phyloP scores from a whole-genome alignment of 2,329 filamentous ascomycete species.

The Trichoderma arundinaceum region DNA sequence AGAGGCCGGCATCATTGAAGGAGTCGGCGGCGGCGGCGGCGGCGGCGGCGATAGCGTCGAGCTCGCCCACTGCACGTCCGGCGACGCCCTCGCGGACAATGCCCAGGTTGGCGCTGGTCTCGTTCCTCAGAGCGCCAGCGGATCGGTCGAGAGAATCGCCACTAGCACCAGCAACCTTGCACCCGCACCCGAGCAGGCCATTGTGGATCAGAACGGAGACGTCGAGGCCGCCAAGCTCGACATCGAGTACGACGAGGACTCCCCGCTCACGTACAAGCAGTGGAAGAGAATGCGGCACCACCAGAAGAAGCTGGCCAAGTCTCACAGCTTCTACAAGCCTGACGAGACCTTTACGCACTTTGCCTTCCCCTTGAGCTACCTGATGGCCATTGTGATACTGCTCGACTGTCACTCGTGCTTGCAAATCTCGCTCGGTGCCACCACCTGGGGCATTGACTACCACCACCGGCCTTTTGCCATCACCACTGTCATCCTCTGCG shows the following conservation, averaged over 20 bases:
- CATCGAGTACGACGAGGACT: constrained; percentile 55
- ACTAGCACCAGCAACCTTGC: constrained; percentile 19
- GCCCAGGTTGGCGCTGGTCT: constrained; percentile 4
- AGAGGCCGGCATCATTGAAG: constrained; percentile 29
- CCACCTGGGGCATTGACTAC: constrained; percentile 80
- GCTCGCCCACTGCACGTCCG: constrained; percentile 17
- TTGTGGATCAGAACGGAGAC: constrained; percentile 38
- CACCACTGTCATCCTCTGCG: constrained; percentile 81
- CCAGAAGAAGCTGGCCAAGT: constrained; percentile 78
- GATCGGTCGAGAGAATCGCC: constrained; percentile 23
- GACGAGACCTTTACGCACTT: constrained; percentile 83
- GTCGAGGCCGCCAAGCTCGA: constrained; percentile 48
- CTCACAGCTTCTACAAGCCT: constrained; percentile 87
- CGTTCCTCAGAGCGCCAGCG: constrained; percentile 4
- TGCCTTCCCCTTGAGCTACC: constrained; percentile 75
- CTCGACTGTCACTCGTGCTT: constrained; percentile 80
- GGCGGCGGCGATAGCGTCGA: constrained; percentile 32
- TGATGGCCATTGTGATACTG: constrained; percentile 78
- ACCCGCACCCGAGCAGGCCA: background rate
- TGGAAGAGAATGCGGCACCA: constrained; percentile 76
- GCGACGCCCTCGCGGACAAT: constrained; percentile 12
- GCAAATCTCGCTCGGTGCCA: constrained; percentile 78
- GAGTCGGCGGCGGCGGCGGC: background rate
- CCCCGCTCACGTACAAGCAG: constrained; percentile 68
- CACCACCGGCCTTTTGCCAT: constrained; percentile 70